These are phyloP conservation scores for Ogataea trehaloabstinens DNA, from an alignment of 805 yeast species.

Conservation along the genomic window DNA sequence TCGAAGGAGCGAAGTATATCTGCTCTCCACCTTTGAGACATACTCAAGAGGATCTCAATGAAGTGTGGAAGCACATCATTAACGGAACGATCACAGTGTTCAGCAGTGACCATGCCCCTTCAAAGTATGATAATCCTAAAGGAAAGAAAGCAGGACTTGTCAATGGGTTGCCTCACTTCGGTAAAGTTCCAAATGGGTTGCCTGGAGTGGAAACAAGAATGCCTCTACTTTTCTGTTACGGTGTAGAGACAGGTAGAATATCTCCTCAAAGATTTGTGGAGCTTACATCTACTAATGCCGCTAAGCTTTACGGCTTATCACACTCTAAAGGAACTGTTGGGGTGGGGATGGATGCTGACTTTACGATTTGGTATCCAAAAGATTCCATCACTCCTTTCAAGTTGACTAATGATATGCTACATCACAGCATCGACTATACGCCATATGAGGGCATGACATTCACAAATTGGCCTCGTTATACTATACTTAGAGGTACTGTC, in stretches of 20 bases:
- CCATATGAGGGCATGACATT: constrained; percentile 40
- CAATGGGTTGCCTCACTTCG: constrained; percentile 40
- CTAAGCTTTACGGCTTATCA: constrained; percentile 43
- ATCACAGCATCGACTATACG: constrained; percentile 38
- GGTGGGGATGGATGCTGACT: constrained; percentile 48
- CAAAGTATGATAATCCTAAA: constrained; percentile 37
- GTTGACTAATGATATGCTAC: constrained; percentile 30
- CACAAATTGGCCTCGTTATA: constrained; percentile 46
- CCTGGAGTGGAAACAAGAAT: constrained; percentile 49
- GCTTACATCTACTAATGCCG: constrained; percentile 43
- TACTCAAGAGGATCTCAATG: constrained; percentile 36
- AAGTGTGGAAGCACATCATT: constrained; percentile 43
- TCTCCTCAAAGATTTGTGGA: constrained; percentile 44
- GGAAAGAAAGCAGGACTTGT: constrained; percentile 44
- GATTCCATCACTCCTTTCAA: constrained; percentile 26
- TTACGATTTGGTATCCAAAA: constrained; percentile 46
- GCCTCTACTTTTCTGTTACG: constrained; percentile 43
- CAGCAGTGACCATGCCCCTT: constrained; percentile 47
- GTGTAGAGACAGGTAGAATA: constrained; percentile 40
- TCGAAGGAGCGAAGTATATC: constrained; percentile 47
- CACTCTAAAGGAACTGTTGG: constrained; percentile 41
- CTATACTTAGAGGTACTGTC: constrained; percentile 37
- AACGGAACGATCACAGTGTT: constrained; percentile 48
- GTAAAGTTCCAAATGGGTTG: constrained; percentile 45
- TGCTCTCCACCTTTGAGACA: constrained; percentile 51